Evolutionary conservation across 2,329 filamentous ascomycete species (phyloP).

Genomic region (Periconia macrospinosa): DNA sequence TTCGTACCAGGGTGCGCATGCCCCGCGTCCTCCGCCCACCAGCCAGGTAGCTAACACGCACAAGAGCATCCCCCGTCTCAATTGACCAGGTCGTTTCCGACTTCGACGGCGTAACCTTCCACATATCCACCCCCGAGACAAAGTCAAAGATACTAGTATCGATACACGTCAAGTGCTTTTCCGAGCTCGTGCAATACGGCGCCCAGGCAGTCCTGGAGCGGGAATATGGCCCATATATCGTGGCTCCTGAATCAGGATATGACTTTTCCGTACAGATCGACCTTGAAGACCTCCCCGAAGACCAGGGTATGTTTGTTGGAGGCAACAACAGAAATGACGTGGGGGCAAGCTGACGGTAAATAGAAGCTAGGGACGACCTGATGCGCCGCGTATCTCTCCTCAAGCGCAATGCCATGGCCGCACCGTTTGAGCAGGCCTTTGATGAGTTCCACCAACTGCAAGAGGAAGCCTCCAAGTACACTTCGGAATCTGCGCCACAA

Average conservation of each 20-base stretch:
- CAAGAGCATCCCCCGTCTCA: conserved; percentile 77
- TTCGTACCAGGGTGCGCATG: conserved; percentile 73
- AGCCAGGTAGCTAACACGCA: conserved; percentile 37
- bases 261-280: conserved; percentile 95
- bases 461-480: conserved; percentile 89
- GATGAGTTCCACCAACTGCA: conserved; percentile 84
- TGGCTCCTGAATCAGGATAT: conserved; percentile 83
- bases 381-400: conserved; percentile 85
- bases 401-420: conserved; percentile 98
- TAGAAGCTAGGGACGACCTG: conserved; percentile 83
- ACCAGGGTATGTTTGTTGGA: conserved; percentile 61
- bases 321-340: neutral
- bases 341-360: conserved; percentile 19
- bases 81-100: conserved; percentile 99
- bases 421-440: conserved; percentile 96
- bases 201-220: conserved; percentile 88
- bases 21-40: conserved; percentile 36
- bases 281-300: conserved; percentile 79
- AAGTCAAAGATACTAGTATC: conserved; percentile 96
- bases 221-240: conserved; percentile 92
- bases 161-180: conserved; percentile 91
- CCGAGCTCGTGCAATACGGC: conserved; percentile 89
- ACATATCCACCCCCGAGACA: conserved; percentile 91
- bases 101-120: conserved; percentile 98
- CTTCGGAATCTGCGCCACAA: conserved; percentile 89